Conservation (phyloP, 2,329 filamentous ascomycete genomes). For the Botrytis pseudocinerea region DNA sequence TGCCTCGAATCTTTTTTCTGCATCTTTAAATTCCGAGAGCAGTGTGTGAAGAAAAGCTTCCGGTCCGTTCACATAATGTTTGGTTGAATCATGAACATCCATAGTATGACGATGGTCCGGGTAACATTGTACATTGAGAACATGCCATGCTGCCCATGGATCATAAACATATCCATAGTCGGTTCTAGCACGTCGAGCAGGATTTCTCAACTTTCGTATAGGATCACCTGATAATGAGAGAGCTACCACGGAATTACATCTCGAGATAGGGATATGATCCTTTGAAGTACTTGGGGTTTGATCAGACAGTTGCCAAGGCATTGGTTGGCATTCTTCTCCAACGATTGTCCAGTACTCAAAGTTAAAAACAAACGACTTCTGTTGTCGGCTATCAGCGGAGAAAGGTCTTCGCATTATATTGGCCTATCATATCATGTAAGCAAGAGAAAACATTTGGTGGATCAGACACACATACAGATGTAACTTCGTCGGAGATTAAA, state of each 20-base stretch:
- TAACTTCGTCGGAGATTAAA: slow-evolving; percentile 52
- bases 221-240: slow-evolving; percentile 56
- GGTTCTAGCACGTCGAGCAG: slow-evolving; percentile 49
- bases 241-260: slow-evolving; percentile 60
- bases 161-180: slow-evolving; percentile 56
- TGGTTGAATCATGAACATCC: slow-evolving; percentile 54
- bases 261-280: slow-evolving; percentile 58
- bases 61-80: slow-evolving; percentile 60
- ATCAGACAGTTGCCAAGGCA: slow-evolving; percentile 61
- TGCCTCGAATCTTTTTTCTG: slow-evolving; percentile 56
- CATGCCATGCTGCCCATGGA: slow-evolving; percentile 61
- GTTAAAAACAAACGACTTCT: slow-evolving; percentile 60
- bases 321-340: slow-evolving; percentile 54
- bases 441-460: not conserved
- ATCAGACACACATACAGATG: slow-evolving; percentile 45
- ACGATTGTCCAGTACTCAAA: slow-evolving; percentile 67
- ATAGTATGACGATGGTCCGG: slow-evolving; percentile 59
- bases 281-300: slow-evolving; percentile 40
- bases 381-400: slow-evolving; percentile 46
- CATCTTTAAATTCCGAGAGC: slow-evolving; percentile 60
- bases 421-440: slow-evolving; percentile 24
- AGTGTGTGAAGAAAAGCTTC: slow-evolving; percentile 62
- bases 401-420: slow-evolving; percentile 31
- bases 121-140: slow-evolving; percentile 59
- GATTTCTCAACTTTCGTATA: slow-evolving; percentile 51